Evolutionary conservation across 768 basidiomycete genomes (phyloP), one percentile per base, ranked within the genome.

Genomic region (Russula compacta): DNA sequence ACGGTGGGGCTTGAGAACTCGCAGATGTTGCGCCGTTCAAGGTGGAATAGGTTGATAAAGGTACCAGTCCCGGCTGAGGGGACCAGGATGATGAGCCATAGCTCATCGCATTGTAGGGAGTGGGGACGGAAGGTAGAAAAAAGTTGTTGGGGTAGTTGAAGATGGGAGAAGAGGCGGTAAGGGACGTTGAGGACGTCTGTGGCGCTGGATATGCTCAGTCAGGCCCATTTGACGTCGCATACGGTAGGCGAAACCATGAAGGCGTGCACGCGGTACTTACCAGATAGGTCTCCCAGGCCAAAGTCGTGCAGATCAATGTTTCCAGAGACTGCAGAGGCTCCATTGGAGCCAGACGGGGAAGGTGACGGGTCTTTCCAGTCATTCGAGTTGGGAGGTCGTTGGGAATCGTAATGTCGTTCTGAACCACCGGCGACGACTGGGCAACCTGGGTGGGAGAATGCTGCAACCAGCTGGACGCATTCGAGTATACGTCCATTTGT

Each of bases 11-110:
- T 33, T 44, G 74, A 64, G 75, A 68, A 38, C 77, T 71, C 15
- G 78, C 72, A 1, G 75, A 81, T 11, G 85, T 87, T n/a, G 87
- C 86, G 15, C 86, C 87, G 70, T 89, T 88, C 51, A 89, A 73
- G 49, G 83, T 82, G n/a, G 89, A 90, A 63, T 89, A 90, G 61
- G 74, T 83, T 14, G 88, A 89, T 33, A 90, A 70, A 0, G 88
- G 88, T 1, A 89, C 73, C 46, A 67, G 55, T 9, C 71, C 68
- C 1, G 74, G 70, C 8, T 76, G 68, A 19, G 71, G 67, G 1
- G 78, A 66, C 83, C 83, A 85, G 8, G 76, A 67, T 64, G 73
- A 67, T 3, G 77, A 67, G n/a, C 81, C 79, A 61, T 85, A 87
- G 2, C 79, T 69, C 67, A 82, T 77, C 6, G 79, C 76, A 61